phyloP scores from a whole-genome alignment of 148 eudicot species.

The Rhododendron molle region DNA sequence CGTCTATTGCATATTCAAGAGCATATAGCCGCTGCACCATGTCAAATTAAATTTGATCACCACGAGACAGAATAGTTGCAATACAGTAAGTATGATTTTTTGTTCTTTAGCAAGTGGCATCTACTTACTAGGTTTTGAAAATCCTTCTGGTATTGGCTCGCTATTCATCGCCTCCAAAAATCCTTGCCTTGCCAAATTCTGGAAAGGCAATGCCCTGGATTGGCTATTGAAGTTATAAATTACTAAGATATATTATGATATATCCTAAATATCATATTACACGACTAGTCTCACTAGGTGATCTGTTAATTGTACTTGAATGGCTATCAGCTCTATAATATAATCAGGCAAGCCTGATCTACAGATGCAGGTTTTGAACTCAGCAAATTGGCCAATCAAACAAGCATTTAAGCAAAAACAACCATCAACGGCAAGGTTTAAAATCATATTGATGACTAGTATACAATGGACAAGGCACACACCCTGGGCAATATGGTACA shows the following conservation, averaged over 20 bases:
- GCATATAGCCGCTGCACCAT: no score
- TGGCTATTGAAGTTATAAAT: background rate
- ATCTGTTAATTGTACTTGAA: no score
- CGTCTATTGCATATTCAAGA: no score
- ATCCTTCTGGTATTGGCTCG: slow-evolving; percentile 45
- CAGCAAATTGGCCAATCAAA: background rate
- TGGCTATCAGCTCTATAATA: background rate
- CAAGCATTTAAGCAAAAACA: background rate
- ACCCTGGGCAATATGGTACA: background rate
- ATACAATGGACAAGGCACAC: background rate
- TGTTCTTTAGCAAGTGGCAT: background rate
- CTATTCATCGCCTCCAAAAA: slow-evolving; percentile 44
- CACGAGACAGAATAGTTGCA: no score
- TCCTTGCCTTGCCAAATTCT: slow-evolving; percentile 56
- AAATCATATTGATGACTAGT: no score
- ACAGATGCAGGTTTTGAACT: background rate
- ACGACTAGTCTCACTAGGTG: no score
- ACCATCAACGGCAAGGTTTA: background rate
- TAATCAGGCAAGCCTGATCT: background rate
- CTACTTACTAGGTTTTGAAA: slow-evolving; percentile 60
- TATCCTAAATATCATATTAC: no score
- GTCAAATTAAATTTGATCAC: no score
- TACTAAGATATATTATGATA: no score
- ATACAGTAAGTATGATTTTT: background rate
- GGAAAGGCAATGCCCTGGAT: slow-evolving; percentile 11